Base-by-base conservation (phyloP, 1,139 yeast genomes). In the Blastobotrys capitulatus region DNA sequence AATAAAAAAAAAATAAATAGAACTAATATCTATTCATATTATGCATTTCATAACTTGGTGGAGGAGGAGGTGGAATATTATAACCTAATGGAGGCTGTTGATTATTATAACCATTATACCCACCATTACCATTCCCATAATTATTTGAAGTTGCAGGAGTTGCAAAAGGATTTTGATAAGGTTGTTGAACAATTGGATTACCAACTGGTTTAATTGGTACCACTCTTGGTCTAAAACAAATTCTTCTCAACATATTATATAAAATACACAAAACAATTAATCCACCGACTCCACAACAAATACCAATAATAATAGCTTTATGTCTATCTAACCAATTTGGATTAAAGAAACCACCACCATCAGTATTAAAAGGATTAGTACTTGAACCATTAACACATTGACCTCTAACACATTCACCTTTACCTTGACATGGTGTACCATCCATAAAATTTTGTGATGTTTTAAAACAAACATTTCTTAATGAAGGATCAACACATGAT, bases 401-500 rank as follows among this genome's bases (percentile, higher is more conserved):
- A 10, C 73, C 73, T 32, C 60, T 54, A 20, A 52, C 54, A 49
- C 72, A 68, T 22, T 43, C 48, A 29, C 73, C 73, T 6, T 57
- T 50, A 19, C 61, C 57, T 25, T 59, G 56, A 51, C 73, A 69
- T 4, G 70, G 70, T 8, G 73, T 69, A 29, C 73, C 73, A 46
- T 68, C 72, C 47, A 68, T 49, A 49, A 66, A 68, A 56, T 64
- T 62, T 54, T 68, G 70, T 31, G 59, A 53, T 12, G 67, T 57
- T 13, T 56, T 50, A 48, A 64, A 56, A 48, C 71, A 68, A 25
- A 59, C 54, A 36, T 52, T 47, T 22, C 64, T 63, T 42, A 53
- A 56, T 9, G 31, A 16, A 2, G 63, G 59, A 38, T 64, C 66
- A 18, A 58, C 57, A 47, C 72, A 68, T 1, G 67, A 56, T 29